Evolutionary conservation across 352 stramenopile species (phyloP), one percentile per base, ranked within the genome.

Genomic region (Phytophthora quininea): DNA sequence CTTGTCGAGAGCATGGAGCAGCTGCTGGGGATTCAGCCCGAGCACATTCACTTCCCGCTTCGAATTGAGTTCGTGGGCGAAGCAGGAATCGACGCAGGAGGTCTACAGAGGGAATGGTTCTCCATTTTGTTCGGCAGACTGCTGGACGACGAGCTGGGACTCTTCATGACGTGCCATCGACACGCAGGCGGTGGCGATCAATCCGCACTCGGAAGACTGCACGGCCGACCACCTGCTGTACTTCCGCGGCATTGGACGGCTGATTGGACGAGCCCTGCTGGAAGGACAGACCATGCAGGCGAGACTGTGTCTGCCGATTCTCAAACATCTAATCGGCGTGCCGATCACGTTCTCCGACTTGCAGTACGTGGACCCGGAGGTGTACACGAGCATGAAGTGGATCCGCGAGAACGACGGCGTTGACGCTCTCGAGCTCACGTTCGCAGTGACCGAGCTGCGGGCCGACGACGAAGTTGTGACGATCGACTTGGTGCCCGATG

Each of bases 41-140:
- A 91, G 37, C 81, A 92, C 47, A 83, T 95, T 45, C 84, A 90
- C 46, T 92, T 89, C 57, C 91, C 88, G 43, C 61, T 97, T 1
- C 82, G 88, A 1, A 93, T 96, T 60, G 88, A 97, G 67, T 97
- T 97, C 64, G 71, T 95, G 6, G 85, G 82, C 3, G 87, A 95
- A 62, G 67, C 84, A 29, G 87, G 83, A 15, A 90, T 93, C 54
- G 87, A 95, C 49, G 87, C 87, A 19, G 87, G 87, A 11, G 87
- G 84, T 1, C 56, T 95, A 24, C 81, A 92, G 69, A 83, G 87
- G 11, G 87, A 95, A 60, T 95, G 87, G 87, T 95, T 91, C 58
- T 83, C 77, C 12, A 86, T 97, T 32, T 60, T 97, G 37, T 91
- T 89, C 37, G 74, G 75, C 5, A 82, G 89, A 59, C 58, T 95